Percentiles rank a stretch among this genome's conserved stretches.
These are phyloP conservation scores for Phycomyces blakesleeanus DNA, from an alignment of 192 early-diverging fungal species.

Conservation along the genomic window DNA sequence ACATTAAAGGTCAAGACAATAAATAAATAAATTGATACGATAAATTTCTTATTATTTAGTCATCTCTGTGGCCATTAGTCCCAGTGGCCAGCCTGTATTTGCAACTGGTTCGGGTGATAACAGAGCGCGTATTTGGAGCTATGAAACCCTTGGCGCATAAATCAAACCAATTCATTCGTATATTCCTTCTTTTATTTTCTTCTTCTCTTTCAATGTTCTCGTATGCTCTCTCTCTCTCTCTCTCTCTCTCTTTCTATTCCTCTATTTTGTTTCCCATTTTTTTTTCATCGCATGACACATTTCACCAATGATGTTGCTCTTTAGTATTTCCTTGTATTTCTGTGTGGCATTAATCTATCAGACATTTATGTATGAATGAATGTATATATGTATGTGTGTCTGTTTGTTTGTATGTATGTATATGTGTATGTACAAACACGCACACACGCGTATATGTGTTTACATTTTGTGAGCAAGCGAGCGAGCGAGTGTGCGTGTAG, in stretches of 20 bases:
- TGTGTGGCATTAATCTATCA: too few relatives aligned
- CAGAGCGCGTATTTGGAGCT: constrained; percentile 90
- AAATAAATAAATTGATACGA: neutral
- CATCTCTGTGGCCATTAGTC: constrained; percentile 85
- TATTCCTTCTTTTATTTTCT: neutral
- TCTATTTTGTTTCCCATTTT: neutral
- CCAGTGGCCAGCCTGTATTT: constrained; percentile 72
- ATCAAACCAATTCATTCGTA: neutral
- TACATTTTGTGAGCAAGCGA: too few relatives aligned
- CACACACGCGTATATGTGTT: too few relatives aligned
- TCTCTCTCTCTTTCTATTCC: neutral
- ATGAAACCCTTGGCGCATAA: constrained; percentile 38
- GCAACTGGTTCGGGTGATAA: constrained; percentile 96
- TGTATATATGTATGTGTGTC: too few relatives aligned
- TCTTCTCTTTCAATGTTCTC: neutral
- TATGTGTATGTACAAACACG: too few relatives aligned
- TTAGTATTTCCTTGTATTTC: neutral
- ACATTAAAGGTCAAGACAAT: too few relatives aligned
- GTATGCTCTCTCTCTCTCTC: neutral
- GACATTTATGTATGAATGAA: neutral
- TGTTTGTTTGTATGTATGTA: too few relatives aligned
- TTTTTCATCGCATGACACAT: neutral
- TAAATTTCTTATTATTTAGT: constrained; percentile 54
- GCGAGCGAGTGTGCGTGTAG: too few relatives aligned
- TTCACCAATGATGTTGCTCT: constrained; percentile 1